Base-by-base conservation (phyloP, 768 basidiomycete species). In the Boletus rubescentipes region DNA sequence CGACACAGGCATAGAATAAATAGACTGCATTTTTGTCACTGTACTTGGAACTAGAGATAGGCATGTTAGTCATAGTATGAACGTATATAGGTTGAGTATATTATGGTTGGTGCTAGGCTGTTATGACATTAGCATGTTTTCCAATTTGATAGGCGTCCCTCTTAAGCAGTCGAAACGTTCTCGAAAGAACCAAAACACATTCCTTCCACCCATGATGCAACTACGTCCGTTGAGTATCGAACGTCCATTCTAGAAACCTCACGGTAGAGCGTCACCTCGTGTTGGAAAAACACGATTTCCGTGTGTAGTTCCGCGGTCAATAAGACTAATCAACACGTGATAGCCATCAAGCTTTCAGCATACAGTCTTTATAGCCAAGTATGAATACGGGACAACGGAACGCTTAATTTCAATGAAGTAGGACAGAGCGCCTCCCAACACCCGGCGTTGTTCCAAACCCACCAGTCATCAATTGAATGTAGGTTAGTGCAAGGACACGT, bases 261-360 rank as follows among this genome's bases (percentile, higher is more conserved):
- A 46, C 47, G 41, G 53, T 55, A 52, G 31, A 51, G 35, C 29
- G 12, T 38, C 29, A 34, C 49, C 53, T 53, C 61, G 37, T 63
- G 60, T 49, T 40, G 42, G 23, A 42, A 35, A 43, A 42, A 60
- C 43, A 53, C 36, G 26, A 40, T 55, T 39, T 30, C 29, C 46
- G 59, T 59, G 59, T 53, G 58, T 43, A 55, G 67, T 67, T 52
- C 67, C 60, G 67, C 67, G 64, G 64, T 18, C 35, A 61, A 37
- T 16, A 46, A 46, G 38, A 49, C 45, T 50, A 44, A 41, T 30
- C 23, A 53, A 62, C 61, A 61, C 46, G 54, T 53, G 60, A 53
- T 47, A 53, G 32, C 53, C 37, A 46, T 51, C 57, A 54, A 66
- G 54, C 55, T 46, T 54, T 55, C 51, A 49, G 39, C 34, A 16